Evolutionary conservation across 2,329 filamentous ascomycete species (phyloP).

Genomic region (Aphanoascus verrucosus): DNA sequence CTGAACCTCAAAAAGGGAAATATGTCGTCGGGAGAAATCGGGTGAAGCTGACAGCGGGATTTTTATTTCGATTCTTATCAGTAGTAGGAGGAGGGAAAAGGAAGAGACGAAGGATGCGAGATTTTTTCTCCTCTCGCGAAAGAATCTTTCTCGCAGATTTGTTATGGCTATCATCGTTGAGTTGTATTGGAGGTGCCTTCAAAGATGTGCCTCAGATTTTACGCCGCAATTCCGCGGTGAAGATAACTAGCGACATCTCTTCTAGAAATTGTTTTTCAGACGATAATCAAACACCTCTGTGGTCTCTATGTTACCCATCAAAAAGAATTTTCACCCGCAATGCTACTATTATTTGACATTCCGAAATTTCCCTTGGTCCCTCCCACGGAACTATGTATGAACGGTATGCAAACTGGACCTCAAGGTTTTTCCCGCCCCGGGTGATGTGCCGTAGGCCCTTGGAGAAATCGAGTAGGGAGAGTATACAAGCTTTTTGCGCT

Average conservation of each 20-base stretch:
- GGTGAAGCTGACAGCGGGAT: not conserved
- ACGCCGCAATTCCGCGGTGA: not conserved
- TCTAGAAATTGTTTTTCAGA: too few relatives aligned
- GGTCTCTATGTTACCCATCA: not conserved
- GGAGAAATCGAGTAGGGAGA: not conserved
- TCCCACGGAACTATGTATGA: not conserved
- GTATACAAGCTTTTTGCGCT: not conserved
- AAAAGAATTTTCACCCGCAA: not conserved
- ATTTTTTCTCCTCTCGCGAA: not conserved
- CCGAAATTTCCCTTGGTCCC: not conserved
- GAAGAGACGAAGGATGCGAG: not conserved
- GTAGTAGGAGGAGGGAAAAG: not conserved
- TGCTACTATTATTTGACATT: not conserved
- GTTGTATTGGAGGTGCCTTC: too few relatives aligned
- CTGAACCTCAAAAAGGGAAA: not conserved
- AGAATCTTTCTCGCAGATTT: too few relatives aligned
- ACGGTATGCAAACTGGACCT: not conserved
- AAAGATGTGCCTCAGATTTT: not conserved
- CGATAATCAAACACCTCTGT: not conserved
- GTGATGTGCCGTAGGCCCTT: not conserved
- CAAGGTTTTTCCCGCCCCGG: not conserved
- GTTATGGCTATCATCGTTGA: too few relatives aligned
- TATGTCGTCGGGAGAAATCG: not conserved
- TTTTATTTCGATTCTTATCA: too few relatives aligned
- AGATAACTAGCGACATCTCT: too few relatives aligned